phyloP scores from a whole-genome alignment of 148 eudicot genomes.

The Nyssa sinensis region DNA sequence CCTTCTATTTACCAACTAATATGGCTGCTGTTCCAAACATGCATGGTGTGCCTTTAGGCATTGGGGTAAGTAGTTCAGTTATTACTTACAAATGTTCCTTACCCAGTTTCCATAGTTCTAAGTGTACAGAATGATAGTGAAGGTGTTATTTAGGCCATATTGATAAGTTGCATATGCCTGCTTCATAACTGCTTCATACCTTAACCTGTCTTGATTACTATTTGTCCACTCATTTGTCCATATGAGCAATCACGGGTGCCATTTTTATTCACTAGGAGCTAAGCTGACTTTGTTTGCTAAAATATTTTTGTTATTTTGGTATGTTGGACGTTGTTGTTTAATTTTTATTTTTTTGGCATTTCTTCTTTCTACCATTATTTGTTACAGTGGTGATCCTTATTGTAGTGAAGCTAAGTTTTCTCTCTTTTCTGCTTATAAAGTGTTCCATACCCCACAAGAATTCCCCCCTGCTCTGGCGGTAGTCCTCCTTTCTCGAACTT shows the following conservation, averaged over 20 bases:
- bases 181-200: background rate
- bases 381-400: background rate
- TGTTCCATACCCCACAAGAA: no score
- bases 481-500: background rate
- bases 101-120: background rate
- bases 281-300: background rate
- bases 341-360: background rate
- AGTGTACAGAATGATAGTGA: background rate
- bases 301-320: background rate
- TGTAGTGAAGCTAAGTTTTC: background rate
- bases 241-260: background rate
- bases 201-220: background rate
- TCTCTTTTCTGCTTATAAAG: background rate
- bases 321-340: background rate
- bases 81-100: background rate
- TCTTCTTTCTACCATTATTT: background rate
- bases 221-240: background rate
- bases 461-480: no score
- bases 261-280: background rate
- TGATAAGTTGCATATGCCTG: background rate
- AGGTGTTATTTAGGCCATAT: background rate
- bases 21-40: constrained; percentile 58
- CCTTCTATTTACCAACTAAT: constrained; percentile 71
- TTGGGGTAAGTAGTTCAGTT: constrained; percentile 74
- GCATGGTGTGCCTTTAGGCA: constrained; percentile 88